These are phyloP conservation scores for Trichosporon asahii DNA, from an alignment of 1,284 basidiomycete species.

Conservation along the genomic window DNA sequence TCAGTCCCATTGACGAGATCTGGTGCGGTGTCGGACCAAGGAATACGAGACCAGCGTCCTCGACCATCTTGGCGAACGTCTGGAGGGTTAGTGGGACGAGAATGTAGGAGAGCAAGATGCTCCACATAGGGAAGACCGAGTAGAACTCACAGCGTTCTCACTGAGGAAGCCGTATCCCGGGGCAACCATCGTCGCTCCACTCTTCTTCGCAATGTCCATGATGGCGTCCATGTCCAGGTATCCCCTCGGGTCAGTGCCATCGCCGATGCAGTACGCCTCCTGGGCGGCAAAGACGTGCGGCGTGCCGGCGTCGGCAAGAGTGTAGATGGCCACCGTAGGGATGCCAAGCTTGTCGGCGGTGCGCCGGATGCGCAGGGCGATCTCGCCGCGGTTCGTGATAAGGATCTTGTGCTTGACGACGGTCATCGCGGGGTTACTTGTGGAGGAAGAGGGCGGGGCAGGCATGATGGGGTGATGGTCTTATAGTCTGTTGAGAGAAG, in stretches of 20 bases:
- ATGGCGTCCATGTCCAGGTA: constrained; percentile 56
- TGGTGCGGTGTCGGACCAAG: constrained; percentile 60
- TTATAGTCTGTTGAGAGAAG: neutral
- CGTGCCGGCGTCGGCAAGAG: constrained; percentile 72
- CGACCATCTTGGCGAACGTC: constrained; percentile 58
- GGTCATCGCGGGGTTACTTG: constrained; percentile 3
- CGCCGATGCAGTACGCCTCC: constrained; percentile 50
- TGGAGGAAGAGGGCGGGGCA: neutral
- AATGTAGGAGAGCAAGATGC: neutral
- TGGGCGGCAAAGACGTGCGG: constrained; percentile 63
- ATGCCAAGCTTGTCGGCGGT: constrained; percentile 85
- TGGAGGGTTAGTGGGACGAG: neutral
- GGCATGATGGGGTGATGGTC: neutral
- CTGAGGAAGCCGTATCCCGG: constrained; percentile 67
- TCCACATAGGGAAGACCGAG: neutral
- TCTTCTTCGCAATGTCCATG: constrained; percentile 54
- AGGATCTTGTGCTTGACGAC: constrained; percentile 61
- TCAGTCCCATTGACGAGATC: constrained; percentile 62
- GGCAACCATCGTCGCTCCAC: constrained; percentile 59
- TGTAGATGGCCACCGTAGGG: constrained; percentile 84
- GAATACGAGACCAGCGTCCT: constrained; percentile 59
- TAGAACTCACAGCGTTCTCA: constrained; percentile 58
- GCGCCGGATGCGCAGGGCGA: constrained; percentile 86
- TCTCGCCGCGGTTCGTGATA: constrained; percentile 88
- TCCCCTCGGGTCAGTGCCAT: constrained; percentile 48